These are phyloP conservation scores for Leccinum fallax DNA, from an alignment of 1,284 basidiomycete genomes.

Conservation along the genomic window DNA sequence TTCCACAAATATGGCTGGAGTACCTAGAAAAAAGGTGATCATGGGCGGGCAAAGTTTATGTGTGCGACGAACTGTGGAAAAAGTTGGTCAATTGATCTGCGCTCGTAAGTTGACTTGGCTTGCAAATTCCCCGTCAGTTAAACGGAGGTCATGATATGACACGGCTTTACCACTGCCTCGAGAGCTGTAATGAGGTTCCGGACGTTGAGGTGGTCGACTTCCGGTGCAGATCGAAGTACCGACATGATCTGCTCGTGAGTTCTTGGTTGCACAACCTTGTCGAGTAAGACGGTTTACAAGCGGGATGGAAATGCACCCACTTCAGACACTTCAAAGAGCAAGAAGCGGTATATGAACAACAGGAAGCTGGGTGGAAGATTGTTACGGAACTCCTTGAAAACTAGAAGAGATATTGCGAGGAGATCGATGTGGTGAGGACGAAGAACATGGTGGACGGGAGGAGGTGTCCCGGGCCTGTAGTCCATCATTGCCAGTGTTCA, in stretches of 20 bases:
- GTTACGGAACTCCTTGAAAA: slow-evolving; percentile 57
- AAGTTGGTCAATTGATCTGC: slow-evolving; percentile 64
- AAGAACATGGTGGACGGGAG: slow-evolving; percentile 61
- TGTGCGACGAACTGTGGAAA: slow-evolving; percentile 53
- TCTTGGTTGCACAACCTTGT: slow-evolving; percentile 43
- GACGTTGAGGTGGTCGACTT: slow-evolving; percentile 29
- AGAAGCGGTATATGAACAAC: slow-evolving; percentile 62
- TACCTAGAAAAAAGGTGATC: slow-evolving; percentile 37
- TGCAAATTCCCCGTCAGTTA: slow-evolving; percentile 19
- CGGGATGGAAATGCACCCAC: slow-evolving; percentile 23
- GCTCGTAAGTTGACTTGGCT: slow-evolving; percentile 53
- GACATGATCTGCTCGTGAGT: slow-evolving; percentile 41
- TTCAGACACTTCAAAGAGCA: slow-evolving; percentile 63
- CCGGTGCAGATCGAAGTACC: slow-evolving; percentile 33
- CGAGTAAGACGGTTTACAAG: slow-evolving; percentile 2
- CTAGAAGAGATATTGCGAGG: slow-evolving; percentile 58
- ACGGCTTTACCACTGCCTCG: slow-evolving; percentile 45
- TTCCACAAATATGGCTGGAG: slow-evolving; percentile 56
- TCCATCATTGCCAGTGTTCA: slow-evolving; percentile 23
- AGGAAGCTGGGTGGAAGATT: slow-evolving; percentile 58
- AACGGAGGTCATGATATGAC: neutral
- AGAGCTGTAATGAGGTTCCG: slow-evolving; percentile 40
- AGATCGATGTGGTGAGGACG: slow-evolving; percentile 75
- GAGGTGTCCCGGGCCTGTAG: slow-evolving; percentile 41
- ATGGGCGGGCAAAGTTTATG: neutral